phyloP scores from a whole-genome alignment of 306 rosid species.

The Fragaria nilgerrensis region DNA sequence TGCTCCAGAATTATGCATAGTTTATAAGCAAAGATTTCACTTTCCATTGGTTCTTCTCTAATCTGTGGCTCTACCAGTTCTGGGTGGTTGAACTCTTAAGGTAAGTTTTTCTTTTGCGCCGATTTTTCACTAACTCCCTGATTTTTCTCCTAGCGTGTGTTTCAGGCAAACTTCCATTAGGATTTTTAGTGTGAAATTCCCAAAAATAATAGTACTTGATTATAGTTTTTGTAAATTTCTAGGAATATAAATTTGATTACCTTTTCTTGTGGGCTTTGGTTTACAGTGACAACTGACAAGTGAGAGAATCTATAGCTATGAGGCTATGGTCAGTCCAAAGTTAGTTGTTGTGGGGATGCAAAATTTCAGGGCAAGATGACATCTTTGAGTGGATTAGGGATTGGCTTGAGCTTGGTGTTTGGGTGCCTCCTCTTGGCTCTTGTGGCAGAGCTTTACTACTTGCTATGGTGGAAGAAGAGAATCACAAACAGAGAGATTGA shows the following conservation, averaged over 20 bases:
- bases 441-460: conserved; percentile 72
- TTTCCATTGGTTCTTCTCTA: conserved; percentile 23
- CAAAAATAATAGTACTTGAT: conserved; percentile 10
- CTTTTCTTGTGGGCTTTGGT: not conserved
- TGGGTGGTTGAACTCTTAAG: conserved; percentile 37
- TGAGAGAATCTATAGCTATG: not conserved
- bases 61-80: conserved; percentile 22
- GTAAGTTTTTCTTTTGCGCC: conserved; percentile 24
- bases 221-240: conserved; percentile 6
- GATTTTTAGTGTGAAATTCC: conserved; percentile 31
- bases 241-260: not conserved
- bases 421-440: conserved; percentile 60
- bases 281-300: not conserved
- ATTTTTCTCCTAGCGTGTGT: conserved; percentile 30
- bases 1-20: conserved; percentile 10
- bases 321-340: conserved; percentile 12
- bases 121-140: conserved; percentile 14
- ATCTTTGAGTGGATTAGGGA: conserved; percentile 55
- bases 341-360: conserved; percentile 37
- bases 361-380: conserved; percentile 36
- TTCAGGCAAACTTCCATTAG: conserved; percentile 22
- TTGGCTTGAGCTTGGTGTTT: conserved; percentile 61
- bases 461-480: conserved; percentile 77
- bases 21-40: conserved; percentile 1
- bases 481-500: conserved; percentile 46